phyloP scores from a whole-genome alignment of 2,329 filamentous ascomycete species.

The Stylonectria norvegica region DNA sequence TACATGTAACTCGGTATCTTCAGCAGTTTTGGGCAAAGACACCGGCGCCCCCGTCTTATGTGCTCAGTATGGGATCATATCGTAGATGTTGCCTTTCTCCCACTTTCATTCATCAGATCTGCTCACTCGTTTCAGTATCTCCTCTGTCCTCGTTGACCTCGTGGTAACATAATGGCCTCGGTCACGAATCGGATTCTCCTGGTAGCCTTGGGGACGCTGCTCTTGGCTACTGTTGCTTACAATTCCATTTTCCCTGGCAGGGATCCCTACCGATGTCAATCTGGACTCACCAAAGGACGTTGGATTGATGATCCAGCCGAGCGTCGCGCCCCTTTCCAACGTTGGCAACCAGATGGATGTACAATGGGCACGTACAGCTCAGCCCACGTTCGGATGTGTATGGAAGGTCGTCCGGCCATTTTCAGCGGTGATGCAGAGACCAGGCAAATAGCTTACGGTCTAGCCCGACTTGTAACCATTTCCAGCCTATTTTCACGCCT shows the following conservation, averaged over 20 bases:
- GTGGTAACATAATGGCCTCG: not conserved
- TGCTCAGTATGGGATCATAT: not conserved
- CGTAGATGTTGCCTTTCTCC: not conserved
- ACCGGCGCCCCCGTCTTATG: not conserved
- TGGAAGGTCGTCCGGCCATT: constrained; percentile 49
- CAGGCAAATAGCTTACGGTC: constrained; percentile 58
- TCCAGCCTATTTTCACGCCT: not conserved
- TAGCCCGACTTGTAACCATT: constrained; percentile 27
- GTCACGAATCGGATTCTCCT: not conserved
- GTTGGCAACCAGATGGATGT: constrained; percentile 60
- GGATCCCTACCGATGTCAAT: constrained; percentile 53
- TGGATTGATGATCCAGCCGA: constrained; percentile 41
- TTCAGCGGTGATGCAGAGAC: constrained; percentile 60
- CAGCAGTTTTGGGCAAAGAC: not conserved
- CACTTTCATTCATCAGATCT: not conserved
- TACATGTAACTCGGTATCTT: not conserved
- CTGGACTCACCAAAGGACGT: constrained; percentile 48
- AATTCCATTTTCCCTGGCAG: not conserved
- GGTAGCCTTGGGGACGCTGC: not conserved
- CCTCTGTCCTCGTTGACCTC: not conserved
- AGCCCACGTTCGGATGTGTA: constrained; percentile 51
- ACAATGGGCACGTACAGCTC: constrained; percentile 53
- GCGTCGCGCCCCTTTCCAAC: constrained; percentile 35
- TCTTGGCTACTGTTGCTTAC: not conserved
- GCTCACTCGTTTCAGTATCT: not conserved